Base-by-base conservation (phyloP, 2,329 filamentous ascomycete genomes). In the Alternaria novae-zelandiae region DNA sequence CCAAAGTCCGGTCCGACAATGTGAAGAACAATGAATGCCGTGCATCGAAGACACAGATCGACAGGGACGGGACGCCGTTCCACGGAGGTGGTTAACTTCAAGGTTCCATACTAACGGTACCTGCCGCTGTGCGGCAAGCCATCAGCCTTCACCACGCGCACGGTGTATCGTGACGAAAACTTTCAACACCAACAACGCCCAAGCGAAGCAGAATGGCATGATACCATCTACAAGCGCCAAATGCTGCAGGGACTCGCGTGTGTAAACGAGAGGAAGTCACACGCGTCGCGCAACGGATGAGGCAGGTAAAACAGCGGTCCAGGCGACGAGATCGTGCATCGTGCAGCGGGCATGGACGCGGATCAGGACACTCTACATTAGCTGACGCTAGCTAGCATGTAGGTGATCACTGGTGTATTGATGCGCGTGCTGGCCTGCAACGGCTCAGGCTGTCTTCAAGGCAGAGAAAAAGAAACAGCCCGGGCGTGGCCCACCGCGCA, bases 391-490 rank as follows among this genome's bases (percentile, higher is more conserved):
- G 49, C 20, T 53, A 36, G 49, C 49, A 36, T 53, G 28, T 12
- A 41, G 23, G 36, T 32, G 36, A 41, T 41, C 36, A 41, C 36
- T 17, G 54, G n/a, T 54, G 20, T 30, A 50, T 60, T 36, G 17
- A 30, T 45, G 45, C 45, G 47, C 51, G 57, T 47, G 20, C 47
- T 26, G 41, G 28, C 17, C 36, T 46, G 41, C 47, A 54, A 47
- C 56, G 56, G 60, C 49, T 63, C 60, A 63, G 60, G 60, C 60
- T 55, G 30, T 50, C 57, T 8, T 44, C 60, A 55, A 59, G 60
- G 60, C 60, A 63, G 60, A 63, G 54, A 59, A 41, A 41, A 32
- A 23, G 12, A 43, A 57, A 56, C 41, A 21, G 28, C 32, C 32
- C 32, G 32, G 32, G 32, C 11, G 12, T 30, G 46, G 55, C 47